Percentiles rank a stretch among this genome's conserved stretches.
phyloP scores from a whole-genome alignment of 768 basidiomycete genomes.

The Amanita rimosa region DNA sequence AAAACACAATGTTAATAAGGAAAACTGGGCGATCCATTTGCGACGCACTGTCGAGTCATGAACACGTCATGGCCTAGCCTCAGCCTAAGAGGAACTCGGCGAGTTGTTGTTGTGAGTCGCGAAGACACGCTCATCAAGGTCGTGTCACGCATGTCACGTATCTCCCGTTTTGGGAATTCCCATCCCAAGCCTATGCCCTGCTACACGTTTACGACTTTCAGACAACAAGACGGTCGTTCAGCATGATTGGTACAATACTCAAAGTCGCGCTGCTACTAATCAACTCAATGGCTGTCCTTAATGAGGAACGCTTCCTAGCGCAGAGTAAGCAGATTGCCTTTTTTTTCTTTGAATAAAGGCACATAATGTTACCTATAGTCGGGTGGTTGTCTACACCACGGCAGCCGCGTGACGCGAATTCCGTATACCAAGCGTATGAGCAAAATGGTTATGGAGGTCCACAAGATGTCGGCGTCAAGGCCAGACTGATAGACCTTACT shows the following conservation, averaged over 20 bases:
- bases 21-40: neutral
- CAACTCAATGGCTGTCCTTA: conserved; percentile 92
- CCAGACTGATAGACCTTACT: conserved; percentile 83
- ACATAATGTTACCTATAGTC: conserved; percentile 43
- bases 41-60: conserved; percentile 30
- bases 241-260: conserved; percentile 54
- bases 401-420: conserved; percentile 43
- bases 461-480: conserved; percentile 68
- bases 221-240: conserved; percentile 1
- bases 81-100: neutral
- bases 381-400: conserved; percentile 73
- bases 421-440: conserved; percentile 55
- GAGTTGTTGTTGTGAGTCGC: neutral
- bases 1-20: neutral
- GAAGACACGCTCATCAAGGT: neutral
- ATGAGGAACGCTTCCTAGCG: conserved; percentile 92
- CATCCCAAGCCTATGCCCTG: too few relatives aligned
- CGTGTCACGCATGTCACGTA: neutral
- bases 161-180: neutral
- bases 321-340: conserved; percentile 63
- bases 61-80: conserved; percentile 3
- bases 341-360: conserved; percentile 7
- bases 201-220: conserved; percentile 1
- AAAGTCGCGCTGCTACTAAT: conserved; percentile 83
- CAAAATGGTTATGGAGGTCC: conserved; percentile 44